Evolutionary conservation across 768 basidiomycete genomes (phyloP).

Genomic region (Symmetrospora coprosmae): DNA sequence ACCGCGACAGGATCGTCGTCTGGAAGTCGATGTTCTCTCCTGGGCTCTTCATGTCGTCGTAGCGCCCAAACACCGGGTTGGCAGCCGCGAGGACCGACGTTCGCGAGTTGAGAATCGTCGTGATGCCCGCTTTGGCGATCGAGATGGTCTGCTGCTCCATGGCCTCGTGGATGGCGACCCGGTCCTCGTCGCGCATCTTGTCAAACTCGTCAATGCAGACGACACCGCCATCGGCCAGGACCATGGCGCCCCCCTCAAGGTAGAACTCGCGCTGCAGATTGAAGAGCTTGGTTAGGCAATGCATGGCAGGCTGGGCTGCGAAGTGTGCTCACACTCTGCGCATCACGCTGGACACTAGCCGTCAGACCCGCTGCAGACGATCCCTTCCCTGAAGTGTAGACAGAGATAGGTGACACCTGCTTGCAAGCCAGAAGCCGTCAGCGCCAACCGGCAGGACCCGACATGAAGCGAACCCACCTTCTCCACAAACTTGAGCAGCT

Average conservation of each 20-base stretch:
- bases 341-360: conserved; percentile 87
- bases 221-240: conserved; percentile 91
- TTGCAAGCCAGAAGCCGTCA: no score
- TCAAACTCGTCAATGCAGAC: conserved; percentile 99
- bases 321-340: conserved; percentile 52
- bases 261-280: conserved; percentile 77
- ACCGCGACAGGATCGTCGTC: conserved; percentile 92
- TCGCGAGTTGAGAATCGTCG: conserved; percentile 86
- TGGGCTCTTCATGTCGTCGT: conserved; percentile 89
- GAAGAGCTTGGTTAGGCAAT: not conserved
- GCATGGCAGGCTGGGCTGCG: not conserved
- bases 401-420: conserved; percentile 95
- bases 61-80: conserved; percentile 93
- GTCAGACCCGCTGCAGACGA: conserved; percentile 97
- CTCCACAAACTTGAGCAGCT: conserved; percentile 95
- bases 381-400: conserved; percentile 97
- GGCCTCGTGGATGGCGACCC: conserved; percentile 97
- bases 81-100: conserved; percentile 94
- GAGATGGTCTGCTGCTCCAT: conserved; percentile 99
- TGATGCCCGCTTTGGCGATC: conserved; percentile 96
- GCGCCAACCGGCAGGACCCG: no score
- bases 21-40: conserved; percentile 99
- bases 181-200: conserved; percentile 98
- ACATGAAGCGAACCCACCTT: conserved; percentile 46
- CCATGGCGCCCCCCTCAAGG: conserved; percentile 98